Percentiles rank a stretch among this genome's conserved stretches.
phyloP scores from a whole-genome alignment of 345 rosid genomes.

The Pistacia atlantica region DNA sequence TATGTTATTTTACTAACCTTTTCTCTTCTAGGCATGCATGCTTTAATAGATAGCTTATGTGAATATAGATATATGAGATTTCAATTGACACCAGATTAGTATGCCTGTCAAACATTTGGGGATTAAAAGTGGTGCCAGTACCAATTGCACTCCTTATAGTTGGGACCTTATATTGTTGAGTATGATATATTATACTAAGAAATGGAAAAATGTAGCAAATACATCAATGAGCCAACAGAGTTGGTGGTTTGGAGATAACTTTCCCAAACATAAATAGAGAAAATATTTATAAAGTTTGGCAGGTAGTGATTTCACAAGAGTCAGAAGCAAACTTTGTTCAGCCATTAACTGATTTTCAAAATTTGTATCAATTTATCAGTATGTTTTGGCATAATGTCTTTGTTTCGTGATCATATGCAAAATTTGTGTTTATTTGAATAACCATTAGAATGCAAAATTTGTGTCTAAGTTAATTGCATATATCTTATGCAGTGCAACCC shows the following conservation, averaged over 20 bases:
- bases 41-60: neutral
- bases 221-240: neutral
- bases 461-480: neutral
- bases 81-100: neutral
- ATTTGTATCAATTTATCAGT: neutral
- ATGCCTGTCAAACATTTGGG: neutral
- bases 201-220: neutral
- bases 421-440: neutral
- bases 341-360: neutral
- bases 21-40: slow-evolving; percentile 5
- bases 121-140: neutral
- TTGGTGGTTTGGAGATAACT: neutral
- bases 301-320: neutral
- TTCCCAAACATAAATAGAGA: neutral
- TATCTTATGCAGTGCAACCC: slow-evolving; percentile 68
- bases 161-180: neutral
- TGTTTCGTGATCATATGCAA: neutral
- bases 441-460: neutral
- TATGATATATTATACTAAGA: neutral
- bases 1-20: neutral
- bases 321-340: neutral
- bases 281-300: neutral
- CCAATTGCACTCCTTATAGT: neutral
- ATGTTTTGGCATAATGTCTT: neutral
- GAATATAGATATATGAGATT: neutral